Evolutionary conservation across 1,284 basidiomycete genomes (phyloP).

Genomic region (Trametes polyzona): DNA sequence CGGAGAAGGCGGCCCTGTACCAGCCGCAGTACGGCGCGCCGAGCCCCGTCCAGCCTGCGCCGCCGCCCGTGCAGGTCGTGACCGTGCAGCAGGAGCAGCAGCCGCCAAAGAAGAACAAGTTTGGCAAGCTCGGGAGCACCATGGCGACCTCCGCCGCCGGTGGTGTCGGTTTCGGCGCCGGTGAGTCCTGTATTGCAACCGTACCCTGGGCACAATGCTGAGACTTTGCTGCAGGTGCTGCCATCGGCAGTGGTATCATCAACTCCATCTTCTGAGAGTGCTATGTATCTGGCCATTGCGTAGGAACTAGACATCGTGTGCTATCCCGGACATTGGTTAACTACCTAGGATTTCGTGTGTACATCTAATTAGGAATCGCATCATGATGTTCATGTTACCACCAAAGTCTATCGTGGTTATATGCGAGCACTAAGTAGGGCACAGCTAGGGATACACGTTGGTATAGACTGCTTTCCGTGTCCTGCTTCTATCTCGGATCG

Average conservation of each 20-base stretch:
- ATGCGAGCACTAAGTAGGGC: neutral
- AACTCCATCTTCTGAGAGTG: constrained; percentile 43
- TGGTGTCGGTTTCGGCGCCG: constrained; percentile 73
- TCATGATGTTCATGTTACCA: neutral
- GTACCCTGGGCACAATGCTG: neutral
- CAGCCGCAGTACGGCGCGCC: constrained; percentile 43
- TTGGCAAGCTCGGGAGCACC: constrained; percentile 60
- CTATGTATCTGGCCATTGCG: neutral
- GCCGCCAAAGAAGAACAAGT: constrained; percentile 60
- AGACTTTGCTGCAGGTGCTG: constrained; percentile 38
- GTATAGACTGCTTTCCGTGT: neutral
- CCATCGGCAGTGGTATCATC: constrained; percentile 45
- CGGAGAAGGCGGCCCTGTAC: constrained; percentile 41
- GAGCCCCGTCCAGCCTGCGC: neutral
- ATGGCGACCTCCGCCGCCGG: constrained; percentile 71
- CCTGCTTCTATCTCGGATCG: no score
- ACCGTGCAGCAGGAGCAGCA: constrained; percentile 32
- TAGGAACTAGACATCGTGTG: neutral
- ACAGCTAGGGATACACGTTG: neutral
- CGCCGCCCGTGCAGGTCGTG: constrained; percentile 16
- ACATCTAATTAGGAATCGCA: neutral
- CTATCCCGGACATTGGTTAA: constrained; percentile 6
- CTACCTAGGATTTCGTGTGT: constrained; percentile 8
- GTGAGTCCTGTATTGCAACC: constrained; percentile 31
- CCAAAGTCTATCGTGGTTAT: no score